These are phyloP conservation scores for Carallia pectinifolia DNA, from an alignment of 345 rosid genomes.

Conservation along the genomic window DNA sequence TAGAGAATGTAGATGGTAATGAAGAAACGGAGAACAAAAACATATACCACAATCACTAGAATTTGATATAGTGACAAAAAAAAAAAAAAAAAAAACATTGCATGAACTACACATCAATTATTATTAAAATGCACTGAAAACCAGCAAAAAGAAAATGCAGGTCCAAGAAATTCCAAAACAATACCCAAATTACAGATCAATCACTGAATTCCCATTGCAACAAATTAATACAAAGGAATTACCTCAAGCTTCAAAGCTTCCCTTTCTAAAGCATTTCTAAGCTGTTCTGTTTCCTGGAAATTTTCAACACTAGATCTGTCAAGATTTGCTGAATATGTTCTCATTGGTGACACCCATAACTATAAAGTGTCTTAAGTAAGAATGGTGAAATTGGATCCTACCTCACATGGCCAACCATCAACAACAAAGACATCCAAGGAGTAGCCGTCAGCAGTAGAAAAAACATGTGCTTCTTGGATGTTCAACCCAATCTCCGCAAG, in stretches of 20 bases:
- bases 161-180: neutral
- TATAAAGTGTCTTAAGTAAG: neutral
- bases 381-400: constrained; percentile 18
- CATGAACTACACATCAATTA: too few relatives aligned
- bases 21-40: neutral
- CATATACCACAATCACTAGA: neutral
- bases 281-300: constrained; percentile 75
- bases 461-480: constrained; percentile 98
- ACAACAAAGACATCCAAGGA: constrained; percentile 98
- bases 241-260: constrained; percentile 79
- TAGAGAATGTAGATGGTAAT: neutral
- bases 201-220: neutral
- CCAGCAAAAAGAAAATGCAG: too few relatives aligned
- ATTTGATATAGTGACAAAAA: neutral
- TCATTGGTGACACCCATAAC: constrained; percentile 2
- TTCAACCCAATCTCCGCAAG: constrained; percentile 90
- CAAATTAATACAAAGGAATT: constrained; percentile 15
- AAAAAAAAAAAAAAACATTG: neutral
- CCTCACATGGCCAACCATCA: constrained; percentile 99
- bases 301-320: constrained; percentile 28
- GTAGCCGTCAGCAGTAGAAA: constrained; percentile 89
- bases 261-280: constrained; percentile 65
- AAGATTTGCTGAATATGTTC: constrained; percentile 10
- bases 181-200: neutral
- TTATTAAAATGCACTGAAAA: too few relatives aligned